Percentiles rank a stretch among this genome's conserved stretches.
Conservation (phyloP, 169 alveolate species). For the Eimeria acervulina region DNA sequence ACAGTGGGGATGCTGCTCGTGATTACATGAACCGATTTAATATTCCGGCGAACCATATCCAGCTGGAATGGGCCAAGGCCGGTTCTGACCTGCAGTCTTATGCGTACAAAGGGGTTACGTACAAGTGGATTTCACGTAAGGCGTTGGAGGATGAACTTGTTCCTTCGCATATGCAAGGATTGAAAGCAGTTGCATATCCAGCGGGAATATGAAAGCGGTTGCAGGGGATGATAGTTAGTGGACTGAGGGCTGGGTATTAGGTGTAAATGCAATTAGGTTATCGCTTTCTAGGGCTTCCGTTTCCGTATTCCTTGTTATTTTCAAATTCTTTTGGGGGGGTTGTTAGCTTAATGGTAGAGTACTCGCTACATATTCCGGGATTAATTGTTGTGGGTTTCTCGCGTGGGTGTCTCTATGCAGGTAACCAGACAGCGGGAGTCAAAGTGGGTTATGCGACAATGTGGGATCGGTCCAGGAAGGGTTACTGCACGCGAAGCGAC, state of each 20-base stretch:
- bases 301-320: neutral
- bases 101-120: conserved; percentile 43
- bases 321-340: neutral
- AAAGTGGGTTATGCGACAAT: conserved; percentile 76
- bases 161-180: neutral
- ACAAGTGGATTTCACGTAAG: conserved; percentile 78
- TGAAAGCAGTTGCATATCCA: neutral
- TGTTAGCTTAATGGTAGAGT: too few species aligned
- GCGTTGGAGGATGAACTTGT: neutral
- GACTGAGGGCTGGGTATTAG: neutral
- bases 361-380: too few species aligned
- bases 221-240: neutral
- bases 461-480: conserved; percentile 77
- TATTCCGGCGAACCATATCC: conserved; percentile 76
- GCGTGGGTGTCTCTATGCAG: neutral
- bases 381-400: neutral
- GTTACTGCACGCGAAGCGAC: conserved; percentile 55
- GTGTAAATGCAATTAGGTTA: neutral
- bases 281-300: neutral
- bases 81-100: conserved; percentile 22
- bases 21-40: conserved; percentile 81
- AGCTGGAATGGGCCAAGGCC: conserved; percentile 68
- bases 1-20: conserved; percentile 5
- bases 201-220: neutral
- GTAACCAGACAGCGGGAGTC: conserved; percentile 75